Percentiles rank a stretch among this genome's conserved stretches.
Conservation (phyloP, 2,329 filamentous ascomycete genomes). For the Leptographium procerum region DNA sequence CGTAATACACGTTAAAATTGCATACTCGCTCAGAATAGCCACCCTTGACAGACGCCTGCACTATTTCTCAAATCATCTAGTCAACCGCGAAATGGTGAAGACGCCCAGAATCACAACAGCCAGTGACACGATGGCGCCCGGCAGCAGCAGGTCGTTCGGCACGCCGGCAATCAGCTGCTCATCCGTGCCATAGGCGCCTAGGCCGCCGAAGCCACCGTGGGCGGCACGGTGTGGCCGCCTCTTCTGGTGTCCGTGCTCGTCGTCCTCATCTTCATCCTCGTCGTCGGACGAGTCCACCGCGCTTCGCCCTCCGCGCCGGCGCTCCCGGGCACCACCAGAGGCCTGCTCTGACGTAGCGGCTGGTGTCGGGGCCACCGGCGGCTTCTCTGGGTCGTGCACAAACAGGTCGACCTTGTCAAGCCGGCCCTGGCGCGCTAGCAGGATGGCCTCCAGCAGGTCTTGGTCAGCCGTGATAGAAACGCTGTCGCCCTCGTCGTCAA, state of each 20-base stretch:
- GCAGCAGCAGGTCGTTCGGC: constrained; percentile 85
- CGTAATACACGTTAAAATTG: constrained; percentile 2
- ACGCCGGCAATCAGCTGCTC: constrained; percentile 81
- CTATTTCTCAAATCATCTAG: constrained; percentile 26
- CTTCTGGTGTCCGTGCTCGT: constrained; percentile 26
- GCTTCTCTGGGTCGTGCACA: constrained; percentile 83
- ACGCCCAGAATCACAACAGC: constrained; percentile 90
- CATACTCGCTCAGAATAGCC: not conserved
- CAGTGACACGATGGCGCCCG: constrained; percentile 88
- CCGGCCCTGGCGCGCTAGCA: constrained; percentile 63
- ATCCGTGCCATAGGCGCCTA: constrained; percentile 13
- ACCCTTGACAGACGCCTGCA: not conserved
- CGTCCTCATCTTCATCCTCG: constrained; percentile 40
- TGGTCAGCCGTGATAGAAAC: constrained; percentile 95
- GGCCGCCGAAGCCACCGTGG: not conserved
- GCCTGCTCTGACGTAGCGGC: constrained; percentile 11
- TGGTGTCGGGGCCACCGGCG: constrained; percentile 58
- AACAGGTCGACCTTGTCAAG: constrained; percentile 95
- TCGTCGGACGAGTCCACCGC: constrained; percentile 25
- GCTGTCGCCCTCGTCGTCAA: constrained; percentile 93
- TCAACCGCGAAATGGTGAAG: constrained; percentile 71
- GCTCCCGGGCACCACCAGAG: constrained; percentile 29
- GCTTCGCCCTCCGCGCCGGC: constrained; percentile 23
- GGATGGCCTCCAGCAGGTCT: constrained; percentile 82
- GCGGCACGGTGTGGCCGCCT: constrained; percentile 32